A percentile compares a stretch with the other conserved stretches of the same genome.
phyloP scores from a whole-genome alignment of 257 asterid species.

The Ajuga chamaepitys region DNA sequence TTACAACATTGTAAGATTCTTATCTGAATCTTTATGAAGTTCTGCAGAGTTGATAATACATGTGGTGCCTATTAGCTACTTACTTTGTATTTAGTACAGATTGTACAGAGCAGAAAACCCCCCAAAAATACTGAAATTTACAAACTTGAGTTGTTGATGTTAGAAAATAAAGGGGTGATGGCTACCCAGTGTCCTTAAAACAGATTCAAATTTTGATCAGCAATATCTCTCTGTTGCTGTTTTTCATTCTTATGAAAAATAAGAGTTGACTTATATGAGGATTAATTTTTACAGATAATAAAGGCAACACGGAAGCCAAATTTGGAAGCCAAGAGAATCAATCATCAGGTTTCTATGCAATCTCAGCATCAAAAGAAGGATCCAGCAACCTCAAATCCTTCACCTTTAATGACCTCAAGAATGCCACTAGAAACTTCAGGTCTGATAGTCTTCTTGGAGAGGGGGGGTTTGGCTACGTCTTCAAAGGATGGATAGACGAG shows the following conservation, averaged over 20 bases:
- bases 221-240: too few relatives aligned
- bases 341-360: conserved; percentile 9
- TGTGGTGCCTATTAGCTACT: background rate
- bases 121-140: background rate
- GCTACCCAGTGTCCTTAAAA: too few relatives aligned
- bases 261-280: background rate
- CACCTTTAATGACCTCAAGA: conserved; percentile 32
- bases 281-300: conserved; percentile 26
- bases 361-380: conserved; percentile 15
- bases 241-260: too few relatives aligned
- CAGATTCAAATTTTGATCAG: background rate
- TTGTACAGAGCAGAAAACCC: background rate
- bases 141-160: background rate
- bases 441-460: conserved; percentile 38
- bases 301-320: conserved; percentile 7
- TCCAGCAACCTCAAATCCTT: conserved; percentile 34
- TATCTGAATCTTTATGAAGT: background rate
- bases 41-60: background rate
- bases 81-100: background rate
- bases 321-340: background rate
- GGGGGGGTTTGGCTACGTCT: conserved; percentile 45
- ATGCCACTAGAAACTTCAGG: conserved; percentile 36
- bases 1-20: background rate
- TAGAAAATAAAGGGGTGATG: too few relatives aligned
- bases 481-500: conserved; percentile 44